Evolutionary conservation across 2,329 filamentous ascomycete species (phyloP).

Genomic region (Sclerotinia subarctica): DNA sequence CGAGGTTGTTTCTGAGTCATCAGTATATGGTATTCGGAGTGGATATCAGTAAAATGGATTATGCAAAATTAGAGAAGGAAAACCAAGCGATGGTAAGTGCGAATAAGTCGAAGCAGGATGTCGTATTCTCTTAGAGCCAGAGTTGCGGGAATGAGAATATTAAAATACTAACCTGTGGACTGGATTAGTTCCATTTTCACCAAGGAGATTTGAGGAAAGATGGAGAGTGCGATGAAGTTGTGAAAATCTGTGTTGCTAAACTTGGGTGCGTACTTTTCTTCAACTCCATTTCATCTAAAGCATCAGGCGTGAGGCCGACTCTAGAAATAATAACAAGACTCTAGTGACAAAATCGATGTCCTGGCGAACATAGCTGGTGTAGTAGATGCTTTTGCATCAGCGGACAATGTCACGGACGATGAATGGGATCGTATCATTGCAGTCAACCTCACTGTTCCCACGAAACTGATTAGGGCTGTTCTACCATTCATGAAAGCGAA

Average conservation of each 20-base stretch:
- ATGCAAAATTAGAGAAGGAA: slow-evolving; percentile 27
- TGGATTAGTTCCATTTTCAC: slow-evolving; percentile 39
- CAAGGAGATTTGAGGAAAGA: slow-evolving; percentile 36
- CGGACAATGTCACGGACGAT: slow-evolving; percentile 41
- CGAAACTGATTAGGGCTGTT: slow-evolving; percentile 46
- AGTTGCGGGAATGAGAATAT: background rate
- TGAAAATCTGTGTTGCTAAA: slow-evolving; percentile 36
- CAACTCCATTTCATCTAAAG: background rate
- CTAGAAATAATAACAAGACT: background rate
- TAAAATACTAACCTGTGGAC: background rate
- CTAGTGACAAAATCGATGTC: slow-evolving; percentile 40
- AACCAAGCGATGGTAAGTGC: slow-evolving; percentile 22
- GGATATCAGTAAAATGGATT: slow-evolving; percentile 38
- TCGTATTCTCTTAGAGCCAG: background rate
- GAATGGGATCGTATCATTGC: slow-evolving; percentile 44
- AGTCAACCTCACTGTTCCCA: slow-evolving; percentile 45
- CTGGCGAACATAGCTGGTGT: slow-evolving; percentile 47
- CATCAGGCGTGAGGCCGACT: background rate
- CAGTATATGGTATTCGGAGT: slow-evolving; percentile 39
- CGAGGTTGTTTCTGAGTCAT: slow-evolving; percentile 37
- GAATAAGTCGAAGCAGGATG: background rate
- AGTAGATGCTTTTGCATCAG: slow-evolving; percentile 43
- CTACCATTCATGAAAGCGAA: slow-evolving; percentile 43
- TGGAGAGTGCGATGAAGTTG: slow-evolving; percentile 38
- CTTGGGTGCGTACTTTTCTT: slow-evolving; percentile 29